A percentile compares a stretch with the other conserved stretches of the same genome.
Conservation (phyloP, 2,329 filamentous ascomycete genomes). For the Pseudopyrenochaeta lycopersici region DNA sequence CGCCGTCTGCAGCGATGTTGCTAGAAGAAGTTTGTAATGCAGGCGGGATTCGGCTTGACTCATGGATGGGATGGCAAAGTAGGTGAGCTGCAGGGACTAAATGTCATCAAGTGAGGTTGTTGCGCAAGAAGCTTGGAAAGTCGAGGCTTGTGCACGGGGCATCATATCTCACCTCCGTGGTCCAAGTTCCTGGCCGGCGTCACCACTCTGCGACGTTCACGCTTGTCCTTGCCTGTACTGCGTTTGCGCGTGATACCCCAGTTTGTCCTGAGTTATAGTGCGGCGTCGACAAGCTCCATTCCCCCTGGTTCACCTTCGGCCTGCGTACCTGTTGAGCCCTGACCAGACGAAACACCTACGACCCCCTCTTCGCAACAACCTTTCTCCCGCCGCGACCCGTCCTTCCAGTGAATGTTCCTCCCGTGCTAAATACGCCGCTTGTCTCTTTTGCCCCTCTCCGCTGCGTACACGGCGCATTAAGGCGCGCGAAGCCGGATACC, state of each 20-base stretch:
- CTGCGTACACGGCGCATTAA: conserved; percentile 2
- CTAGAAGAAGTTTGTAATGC: conserved; percentile 11
- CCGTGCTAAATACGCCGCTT: conserved; percentile 2
- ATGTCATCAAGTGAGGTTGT: conserved; percentile 1
- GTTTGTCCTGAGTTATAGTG: background rate
- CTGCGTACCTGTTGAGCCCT: conserved; percentile 4
- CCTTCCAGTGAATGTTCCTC: conserved; percentile 9
- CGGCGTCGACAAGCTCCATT: conserved; percentile 1
- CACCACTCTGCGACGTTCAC: conserved; percentile 12
- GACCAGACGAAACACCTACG: conserved; percentile 17
- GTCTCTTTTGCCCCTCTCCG: conserved; percentile 1
- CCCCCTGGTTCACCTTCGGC: conserved; percentile 5
- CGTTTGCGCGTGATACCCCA: conserved; percentile 13
- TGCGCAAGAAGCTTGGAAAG: background rate
- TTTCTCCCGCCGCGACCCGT: conserved; percentile 3
- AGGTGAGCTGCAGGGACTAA: conserved; percentile 2
- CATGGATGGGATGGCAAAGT: background rate
- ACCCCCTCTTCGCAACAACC: conserved; percentile 11
- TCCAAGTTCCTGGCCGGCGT: conserved; percentile 16
- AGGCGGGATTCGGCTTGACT: conserved; percentile 7
- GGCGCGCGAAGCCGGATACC: conserved; percentile 15
- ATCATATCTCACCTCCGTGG: conserved; percentile 3
- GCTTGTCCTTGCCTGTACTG: conserved; percentile 9
- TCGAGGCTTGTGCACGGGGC: conserved; percentile 1
- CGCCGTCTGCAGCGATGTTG: conserved; percentile 4